Conservation (phyloP, 768 basidiomycete genomes). For the Lactarius hatsudake region DNA sequence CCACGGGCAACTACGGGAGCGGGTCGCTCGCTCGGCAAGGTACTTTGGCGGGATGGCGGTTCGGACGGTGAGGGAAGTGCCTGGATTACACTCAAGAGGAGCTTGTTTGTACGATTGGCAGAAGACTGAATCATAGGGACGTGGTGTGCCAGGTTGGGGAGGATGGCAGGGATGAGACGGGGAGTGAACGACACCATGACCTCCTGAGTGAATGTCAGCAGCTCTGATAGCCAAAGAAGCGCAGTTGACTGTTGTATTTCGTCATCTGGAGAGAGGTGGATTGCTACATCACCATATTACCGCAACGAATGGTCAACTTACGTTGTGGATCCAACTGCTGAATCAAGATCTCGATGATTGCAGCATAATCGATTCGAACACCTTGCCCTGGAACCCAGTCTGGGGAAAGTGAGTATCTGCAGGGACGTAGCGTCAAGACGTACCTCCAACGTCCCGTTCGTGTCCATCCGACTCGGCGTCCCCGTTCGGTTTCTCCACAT, state of each 20-base stretch:
- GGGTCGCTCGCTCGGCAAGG: conserved; percentile 29
- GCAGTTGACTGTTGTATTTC: conserved; percentile 94
- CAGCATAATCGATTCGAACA: conserved; percentile 84
- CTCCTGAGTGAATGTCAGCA: conserved; percentile 82
- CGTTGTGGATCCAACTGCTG: conserved; percentile 82
- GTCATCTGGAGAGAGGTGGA: conserved; percentile 55
- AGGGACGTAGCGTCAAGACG: neutral
- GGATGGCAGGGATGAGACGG: conserved; percentile 85
- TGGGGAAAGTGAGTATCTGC: conserved; percentile 31
- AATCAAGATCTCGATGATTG: conserved; percentile 91
- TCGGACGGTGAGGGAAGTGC: conserved; percentile 74
- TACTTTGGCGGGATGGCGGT: conserved; percentile 35
- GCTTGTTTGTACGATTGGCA: conserved; percentile 83
- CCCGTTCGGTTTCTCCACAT: conserved; percentile 16
- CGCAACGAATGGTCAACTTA: conserved; percentile 30
- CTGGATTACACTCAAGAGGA: conserved; percentile 82
- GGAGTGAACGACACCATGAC: conserved; percentile 95
- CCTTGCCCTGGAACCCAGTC: conserved; percentile 95
- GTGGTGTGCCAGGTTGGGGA: conserved; percentile 93
- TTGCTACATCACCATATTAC: neutral
- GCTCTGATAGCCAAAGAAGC: conserved; percentile 90
- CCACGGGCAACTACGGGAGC: conserved; percentile 34
- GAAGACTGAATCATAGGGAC: conserved; percentile 84
- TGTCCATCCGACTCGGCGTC: conserved; percentile 47
- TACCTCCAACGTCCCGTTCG: conserved; percentile 54